phyloP scores from a whole-genome alignment of 176 grass and related monocot species.

The sorghum (Sorghum bicolor) region Sorghum_bicolor_NCBIv3 NC_012876.2:12398001-12398500 shows the following conservation, averaged over 20 bases:
- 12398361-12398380: constrained; percentile 85
- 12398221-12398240: constrained; percentile 79
- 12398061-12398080: constrained; percentile 67
- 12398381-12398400: constrained; percentile 77
- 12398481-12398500: constrained; percentile 42
- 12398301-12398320: constrained; percentile 89
- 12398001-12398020: constrained; percentile 73
- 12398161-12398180: constrained; percentile 77
- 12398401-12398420: constrained; percentile 89
- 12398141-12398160: constrained; percentile 79
- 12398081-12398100: constrained; percentile 94
- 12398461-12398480: constrained; percentile 73
- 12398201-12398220: constrained; percentile 74
- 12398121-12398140: constrained; percentile 86
- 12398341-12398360: constrained; percentile 68
- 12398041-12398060: constrained; percentile 80
- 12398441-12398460: constrained; percentile 74
- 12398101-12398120: constrained; percentile 72
- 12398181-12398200: constrained; percentile 78
- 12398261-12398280: constrained; percentile 82
- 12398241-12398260: constrained; percentile 64
- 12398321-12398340: constrained; percentile 82
- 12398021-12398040: constrained; percentile 91
- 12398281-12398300: constrained; percentile 80
- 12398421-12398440: constrained; percentile 77